Evolutionary conservation across 306 rosid genomes (phyloP).

Genomic region (Trifolium subterraneum): DNA sequence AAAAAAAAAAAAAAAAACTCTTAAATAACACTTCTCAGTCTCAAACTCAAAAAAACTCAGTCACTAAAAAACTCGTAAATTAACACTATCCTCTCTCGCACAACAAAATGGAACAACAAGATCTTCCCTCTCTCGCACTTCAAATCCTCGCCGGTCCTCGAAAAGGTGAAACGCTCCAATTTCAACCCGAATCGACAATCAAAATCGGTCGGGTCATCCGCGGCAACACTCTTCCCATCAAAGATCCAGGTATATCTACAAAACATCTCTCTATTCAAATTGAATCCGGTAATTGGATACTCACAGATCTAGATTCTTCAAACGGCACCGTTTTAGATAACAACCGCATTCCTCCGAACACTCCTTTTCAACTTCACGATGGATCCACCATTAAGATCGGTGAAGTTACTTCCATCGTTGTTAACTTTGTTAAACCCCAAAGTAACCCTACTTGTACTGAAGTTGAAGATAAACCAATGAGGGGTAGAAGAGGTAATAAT

Average conservation of each 20-base stretch:
- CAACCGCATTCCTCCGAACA: conserved; percentile 43
- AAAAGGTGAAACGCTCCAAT: conserved; percentile 62
- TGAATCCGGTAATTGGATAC: conserved; percentile 55
- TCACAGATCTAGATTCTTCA: conserved; percentile 78
- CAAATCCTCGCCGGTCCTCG: conserved; percentile 69
- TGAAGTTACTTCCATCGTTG: conserved; percentile 60
- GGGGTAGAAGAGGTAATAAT: neutral
- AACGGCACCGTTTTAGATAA: conserved; percentile 82
- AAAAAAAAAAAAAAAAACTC: too few species aligned
- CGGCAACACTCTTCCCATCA: conserved; percentile 69
- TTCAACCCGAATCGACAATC: conserved; percentile 51
- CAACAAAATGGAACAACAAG: conserved; percentile 56
- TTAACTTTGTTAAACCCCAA: conserved; percentile 37
- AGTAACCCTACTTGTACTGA: conserved; percentile 40
- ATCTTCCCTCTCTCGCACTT: conserved; percentile 48
- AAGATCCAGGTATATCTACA: conserved; percentile 79
- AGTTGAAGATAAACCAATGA: neutral
- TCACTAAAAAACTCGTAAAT: too few species aligned
- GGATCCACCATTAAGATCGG: conserved; percentile 71
- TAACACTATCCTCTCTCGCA: too few species aligned
- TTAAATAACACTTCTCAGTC: too few species aligned
- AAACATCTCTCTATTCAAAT: conserved; percentile 62
- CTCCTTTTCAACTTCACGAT: conserved; percentile 48
- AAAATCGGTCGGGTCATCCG: conserved; percentile 71
- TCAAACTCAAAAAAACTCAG: too few species aligned